These are phyloP conservation scores for Cairneyella variabilis DNA, from an alignment of 495 filamentous ascomycete genomes.

Conservation along the genomic window DNA sequence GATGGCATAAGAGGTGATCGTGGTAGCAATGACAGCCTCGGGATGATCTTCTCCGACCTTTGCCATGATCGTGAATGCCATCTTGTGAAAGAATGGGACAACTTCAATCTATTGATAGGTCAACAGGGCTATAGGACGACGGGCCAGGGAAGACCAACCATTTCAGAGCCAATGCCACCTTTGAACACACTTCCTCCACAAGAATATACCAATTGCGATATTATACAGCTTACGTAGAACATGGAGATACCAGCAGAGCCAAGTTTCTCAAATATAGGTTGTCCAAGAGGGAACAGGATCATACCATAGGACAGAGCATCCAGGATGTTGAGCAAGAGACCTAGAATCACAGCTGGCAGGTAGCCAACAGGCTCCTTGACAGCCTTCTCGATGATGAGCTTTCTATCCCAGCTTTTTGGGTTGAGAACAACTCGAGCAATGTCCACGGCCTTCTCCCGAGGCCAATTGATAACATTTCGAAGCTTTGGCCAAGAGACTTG, in stretches of 20 bases:
- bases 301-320: slow-evolving; percentile 95
- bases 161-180: slow-evolving; percentile 92
- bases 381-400: slow-evolving; percentile 57
- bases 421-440: slow-evolving; percentile 33
- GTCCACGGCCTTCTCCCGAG: slow-evolving; percentile 22
- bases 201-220: slow-evolving; percentile 92
- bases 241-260: slow-evolving; percentile 95
- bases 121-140: no score
- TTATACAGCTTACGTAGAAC: slow-evolving; percentile 96
- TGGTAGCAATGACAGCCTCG: slow-evolving; percentile 84
- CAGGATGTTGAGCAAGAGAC: slow-evolving; percentile 84
- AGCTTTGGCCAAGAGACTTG: slow-evolving; percentile 17
- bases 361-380: slow-evolving; percentile 63
- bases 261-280: slow-evolving; percentile 74
- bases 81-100: slow-evolving; percentile 95
- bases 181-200: slow-evolving; percentile 79
- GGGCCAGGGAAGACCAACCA: no score
- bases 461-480: slow-evolving; percentile 26
- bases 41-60: slow-evolving; percentile 75
- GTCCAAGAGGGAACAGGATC: slow-evolving; percentile 91
- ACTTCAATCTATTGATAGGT: slow-evolving; percentile 83
- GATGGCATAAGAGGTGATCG: slow-evolving; percentile 83
- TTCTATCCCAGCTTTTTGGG: slow-evolving; percentile 71
- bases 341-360: slow-evolving; percentile 82
- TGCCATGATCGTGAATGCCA: slow-evolving; percentile 84